These are phyloP conservation scores for Penicillium sp. DNA, from an alignment of 2,329 filamentous ascomycete genomes.

Conservation along the genomic window DNA sequence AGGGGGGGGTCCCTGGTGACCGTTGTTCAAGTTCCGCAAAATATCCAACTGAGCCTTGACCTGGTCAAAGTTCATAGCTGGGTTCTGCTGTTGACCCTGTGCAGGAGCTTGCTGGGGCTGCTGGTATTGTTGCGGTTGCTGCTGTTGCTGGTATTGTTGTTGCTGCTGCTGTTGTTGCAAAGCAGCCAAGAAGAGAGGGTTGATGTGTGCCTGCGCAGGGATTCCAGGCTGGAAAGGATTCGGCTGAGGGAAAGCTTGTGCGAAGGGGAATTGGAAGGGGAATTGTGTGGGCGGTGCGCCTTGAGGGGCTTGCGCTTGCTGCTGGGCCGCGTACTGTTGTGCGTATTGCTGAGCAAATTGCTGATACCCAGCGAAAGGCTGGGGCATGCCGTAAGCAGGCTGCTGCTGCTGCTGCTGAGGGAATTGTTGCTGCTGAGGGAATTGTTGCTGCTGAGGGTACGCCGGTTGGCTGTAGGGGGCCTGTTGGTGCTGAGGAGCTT, in stretches of 20 bases:
- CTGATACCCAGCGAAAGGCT: constrained; percentile 30
- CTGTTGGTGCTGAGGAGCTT: constrained; percentile 23
- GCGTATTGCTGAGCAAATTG: constrained; percentile 13
- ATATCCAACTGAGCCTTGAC: constrained; percentile 46
- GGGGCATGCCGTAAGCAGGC: constrained; percentile 26
- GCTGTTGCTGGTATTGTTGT: constrained; percentile 18
- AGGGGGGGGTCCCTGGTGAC: constrained; percentile 32
- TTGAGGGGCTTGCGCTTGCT: constrained; percentile 31
- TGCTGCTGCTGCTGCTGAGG: no score
- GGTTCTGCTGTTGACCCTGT: constrained; percentile 26
- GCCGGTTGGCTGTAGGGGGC: constrained; percentile 22
- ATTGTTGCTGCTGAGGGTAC: constrained; percentile 13
- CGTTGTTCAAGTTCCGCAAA: constrained; percentile 38
- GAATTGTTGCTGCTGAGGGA: no score
- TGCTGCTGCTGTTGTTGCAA: constrained; percentile 44
- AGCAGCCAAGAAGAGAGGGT: constrained; percentile 58
- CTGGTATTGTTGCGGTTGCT: constrained; percentile 21
- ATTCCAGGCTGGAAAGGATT: constrained; percentile 38
- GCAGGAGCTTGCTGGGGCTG: constrained; percentile 24
- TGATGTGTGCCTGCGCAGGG: constrained; percentile 53
- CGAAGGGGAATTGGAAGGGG: constrained; percentile 42
- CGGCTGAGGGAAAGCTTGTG: constrained; percentile 44
- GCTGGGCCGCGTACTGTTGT: constrained; percentile 35
- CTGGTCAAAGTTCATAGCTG: constrained; percentile 40
- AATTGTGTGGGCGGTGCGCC: constrained; percentile 31